Conservation (phyloP, 2,329 filamentous ascomycete species). For the Pseudogymnoascus sp. region DNA sequence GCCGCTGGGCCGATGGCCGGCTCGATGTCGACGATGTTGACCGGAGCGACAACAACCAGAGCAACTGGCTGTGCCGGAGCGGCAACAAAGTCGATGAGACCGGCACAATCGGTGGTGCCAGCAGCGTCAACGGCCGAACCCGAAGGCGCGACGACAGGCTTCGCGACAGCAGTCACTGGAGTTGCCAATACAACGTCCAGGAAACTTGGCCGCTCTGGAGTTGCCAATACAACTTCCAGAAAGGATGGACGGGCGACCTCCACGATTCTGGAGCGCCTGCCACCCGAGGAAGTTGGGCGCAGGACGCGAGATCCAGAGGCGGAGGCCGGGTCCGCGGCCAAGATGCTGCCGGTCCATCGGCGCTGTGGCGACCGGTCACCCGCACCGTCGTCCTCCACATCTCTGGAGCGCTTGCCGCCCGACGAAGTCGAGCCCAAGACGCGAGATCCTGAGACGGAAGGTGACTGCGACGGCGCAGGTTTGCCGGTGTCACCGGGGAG, state of each 20-base stretch:
- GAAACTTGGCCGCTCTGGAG: not conserved
- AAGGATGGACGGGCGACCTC: too few species aligned
- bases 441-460: not conserved
- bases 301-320: not conserved
- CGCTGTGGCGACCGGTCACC: not conserved
- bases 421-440: not conserved
- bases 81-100: not conserved
- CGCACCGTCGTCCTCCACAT: not conserved
- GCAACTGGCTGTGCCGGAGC: not conserved
- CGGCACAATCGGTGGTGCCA: not conserved
- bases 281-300: not conserved
- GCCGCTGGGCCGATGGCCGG: not conserved
- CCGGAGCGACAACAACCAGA: not conserved
- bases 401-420: not conserved
- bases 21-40: not conserved
- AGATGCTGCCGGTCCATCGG: not conserved
- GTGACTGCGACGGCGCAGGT: not conserved
- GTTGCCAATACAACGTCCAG: not conserved
- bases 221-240: too few species aligned
- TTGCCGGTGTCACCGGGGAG: not conserved
- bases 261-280: not conserved
- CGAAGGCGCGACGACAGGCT: not conserved
- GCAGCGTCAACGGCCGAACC: not conserved
- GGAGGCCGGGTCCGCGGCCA: too few species aligned
- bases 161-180: not conserved